phyloP scores from a whole-genome alignment of 352 stramenopile species.

The Plasmopara viticola region DNA sequence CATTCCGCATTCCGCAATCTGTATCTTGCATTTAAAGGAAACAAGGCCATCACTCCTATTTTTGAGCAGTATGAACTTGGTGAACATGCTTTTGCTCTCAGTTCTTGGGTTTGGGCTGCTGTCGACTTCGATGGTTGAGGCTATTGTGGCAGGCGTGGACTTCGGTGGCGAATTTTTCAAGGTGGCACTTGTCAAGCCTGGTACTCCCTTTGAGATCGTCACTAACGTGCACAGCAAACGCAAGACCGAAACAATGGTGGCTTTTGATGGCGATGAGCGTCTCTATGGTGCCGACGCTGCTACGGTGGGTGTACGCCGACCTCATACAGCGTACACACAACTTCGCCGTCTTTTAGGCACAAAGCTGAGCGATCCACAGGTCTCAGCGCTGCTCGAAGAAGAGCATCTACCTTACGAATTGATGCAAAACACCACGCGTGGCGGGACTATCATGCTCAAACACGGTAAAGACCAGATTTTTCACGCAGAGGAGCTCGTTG shows the following conservation, averaged over 20 bases:
- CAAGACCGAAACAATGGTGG: constrained; percentile 94
- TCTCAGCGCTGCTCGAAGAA: constrained; percentile 47
- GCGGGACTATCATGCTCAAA: constrained; percentile 54
- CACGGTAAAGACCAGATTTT: constrained; percentile 61
- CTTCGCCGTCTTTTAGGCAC: constrained; percentile 89
- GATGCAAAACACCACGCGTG: constrained; percentile 75
- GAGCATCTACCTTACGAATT: constrained; percentile 80
- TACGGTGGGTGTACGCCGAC: constrained; percentile 88
- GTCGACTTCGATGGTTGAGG: constrained; percentile 26
- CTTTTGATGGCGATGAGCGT: constrained; percentile 88
- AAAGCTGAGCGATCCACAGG: constrained; percentile 66
- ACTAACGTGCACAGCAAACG: constrained; percentile 97
- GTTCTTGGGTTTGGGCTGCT: constrained; percentile 32
- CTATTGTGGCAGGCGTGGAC: constrained; percentile 88
- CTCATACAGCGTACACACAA: constrained; percentile 85
- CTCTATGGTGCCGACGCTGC: constrained; percentile 94
- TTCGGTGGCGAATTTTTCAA: constrained; percentile 92
- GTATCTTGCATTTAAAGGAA: constrained; percentile 15
- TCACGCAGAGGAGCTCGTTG: constrained; percentile 92
- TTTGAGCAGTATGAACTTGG: constrained; percentile 20
- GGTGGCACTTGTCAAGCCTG: constrained; percentile 85
- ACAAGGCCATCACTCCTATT: constrained; percentile 24
- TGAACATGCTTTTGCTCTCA: constrained; percentile 24
- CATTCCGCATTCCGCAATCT: constrained; percentile 13
- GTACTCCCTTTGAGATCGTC: constrained; percentile 95